Evolutionary conservation across 208 protist species (phyloP).

Genomic region (Angomonas desouzai): DNA sequence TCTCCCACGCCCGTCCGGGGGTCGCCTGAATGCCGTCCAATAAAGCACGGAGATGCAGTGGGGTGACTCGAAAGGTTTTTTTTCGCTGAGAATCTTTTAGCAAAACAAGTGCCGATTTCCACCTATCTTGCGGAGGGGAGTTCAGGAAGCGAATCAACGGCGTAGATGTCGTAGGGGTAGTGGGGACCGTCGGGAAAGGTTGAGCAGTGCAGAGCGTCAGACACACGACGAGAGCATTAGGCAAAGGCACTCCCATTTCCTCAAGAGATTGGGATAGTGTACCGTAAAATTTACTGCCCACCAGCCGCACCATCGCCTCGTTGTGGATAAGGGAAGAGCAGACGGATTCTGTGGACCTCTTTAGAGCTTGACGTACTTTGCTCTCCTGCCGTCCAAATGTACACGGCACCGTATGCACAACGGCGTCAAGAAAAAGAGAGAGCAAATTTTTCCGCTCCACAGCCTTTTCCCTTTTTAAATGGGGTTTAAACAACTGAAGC

Average conservation of each 20-base stretch:
- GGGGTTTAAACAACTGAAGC: slow-evolving; percentile 27
- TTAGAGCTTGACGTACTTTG: slow-evolving; percentile 21
- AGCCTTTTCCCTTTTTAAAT: slow-evolving; percentile 25
- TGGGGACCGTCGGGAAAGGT: background rate
- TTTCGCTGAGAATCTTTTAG: slow-evolving; percentile 20
- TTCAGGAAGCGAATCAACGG: slow-evolving; percentile 17
- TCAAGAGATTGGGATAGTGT: slow-evolving; percentile 23
- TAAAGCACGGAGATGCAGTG: slow-evolving; percentile 49
- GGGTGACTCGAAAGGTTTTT: slow-evolving; percentile 34
- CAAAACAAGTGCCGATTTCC: slow-evolving; percentile 39
- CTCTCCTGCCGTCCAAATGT: slow-evolving; percentile 13
- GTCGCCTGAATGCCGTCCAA: slow-evolving; percentile 69
- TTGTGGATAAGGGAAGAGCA: slow-evolving; percentile 50
- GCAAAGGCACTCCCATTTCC: slow-evolving; percentile 20
- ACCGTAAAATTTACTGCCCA: slow-evolving; percentile 42
- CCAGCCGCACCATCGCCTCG: slow-evolving; percentile 58
- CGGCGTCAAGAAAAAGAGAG: slow-evolving; percentile 21
- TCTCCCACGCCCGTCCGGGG: slow-evolving; percentile 52
- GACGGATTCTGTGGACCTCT: slow-evolving; percentile 38
- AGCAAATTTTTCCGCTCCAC: slow-evolving; percentile 40
- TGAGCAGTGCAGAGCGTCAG: slow-evolving; percentile 50
- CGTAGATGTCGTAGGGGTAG: background rate
- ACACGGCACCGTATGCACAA: slow-evolving; percentile 14
- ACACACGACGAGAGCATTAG: slow-evolving; percentile 69
- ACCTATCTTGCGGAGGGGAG: slow-evolving; percentile 28